phyloP scores from a whole-genome alignment of 2,329 filamentous ascomycete genomes.

The Thelonectria discophora region DNA sequence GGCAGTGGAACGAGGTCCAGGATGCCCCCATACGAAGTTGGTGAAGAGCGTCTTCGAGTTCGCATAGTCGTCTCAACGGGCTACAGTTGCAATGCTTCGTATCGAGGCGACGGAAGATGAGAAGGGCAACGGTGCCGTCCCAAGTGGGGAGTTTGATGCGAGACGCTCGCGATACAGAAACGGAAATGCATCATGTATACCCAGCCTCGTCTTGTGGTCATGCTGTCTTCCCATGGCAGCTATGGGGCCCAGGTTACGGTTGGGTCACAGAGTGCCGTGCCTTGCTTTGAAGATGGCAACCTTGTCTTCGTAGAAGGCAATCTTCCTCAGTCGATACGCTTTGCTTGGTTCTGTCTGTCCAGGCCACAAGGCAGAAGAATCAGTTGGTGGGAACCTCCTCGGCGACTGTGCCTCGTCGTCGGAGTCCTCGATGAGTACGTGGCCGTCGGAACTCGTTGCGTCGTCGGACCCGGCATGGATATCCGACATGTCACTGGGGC shows the following conservation, averaged over 20 bases:
- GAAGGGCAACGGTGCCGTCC: slow-evolving; percentile 2
- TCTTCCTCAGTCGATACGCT: slow-evolving; percentile 21
- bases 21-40: slow-evolving; percentile 2
- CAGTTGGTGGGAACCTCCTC: slow-evolving; percentile 13
- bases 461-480: slow-evolving; percentile 16
- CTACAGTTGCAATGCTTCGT: slow-evolving; percentile 12
- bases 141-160: slow-evolving; percentile 18
- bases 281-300: slow-evolving; percentile 28
- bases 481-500: slow-evolving; percentile 14
- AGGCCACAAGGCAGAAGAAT: slow-evolving; percentile 3
- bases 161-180: slow-evolving; percentile 11
- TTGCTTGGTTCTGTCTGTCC: slow-evolving; percentile 7
- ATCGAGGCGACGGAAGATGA: slow-evolving; percentile 12
- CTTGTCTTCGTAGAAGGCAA: slow-evolving; percentile 24
- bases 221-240: slow-evolving; percentile 7
- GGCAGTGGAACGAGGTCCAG: slow-evolving; percentile 6
- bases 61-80: neutral
- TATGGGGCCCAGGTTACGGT: neutral
- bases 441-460: slow-evolving; percentile 15
- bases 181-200: slow-evolving; percentile 6
- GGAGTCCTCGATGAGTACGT: slow-evolving; percentile 19
- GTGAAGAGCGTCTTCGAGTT: slow-evolving; percentile 1
- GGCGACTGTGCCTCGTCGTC: slow-evolving; percentile 25
- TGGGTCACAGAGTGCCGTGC: slow-evolving; percentile 21
- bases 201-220: slow-evolving; percentile 3